A percentile compares a stretch with the other conserved stretches of the same genome.
phyloP scores from a whole-genome alignment of 192 early-diverging fungal genomes.

The Rhizoclosmatium globosum region DNA sequence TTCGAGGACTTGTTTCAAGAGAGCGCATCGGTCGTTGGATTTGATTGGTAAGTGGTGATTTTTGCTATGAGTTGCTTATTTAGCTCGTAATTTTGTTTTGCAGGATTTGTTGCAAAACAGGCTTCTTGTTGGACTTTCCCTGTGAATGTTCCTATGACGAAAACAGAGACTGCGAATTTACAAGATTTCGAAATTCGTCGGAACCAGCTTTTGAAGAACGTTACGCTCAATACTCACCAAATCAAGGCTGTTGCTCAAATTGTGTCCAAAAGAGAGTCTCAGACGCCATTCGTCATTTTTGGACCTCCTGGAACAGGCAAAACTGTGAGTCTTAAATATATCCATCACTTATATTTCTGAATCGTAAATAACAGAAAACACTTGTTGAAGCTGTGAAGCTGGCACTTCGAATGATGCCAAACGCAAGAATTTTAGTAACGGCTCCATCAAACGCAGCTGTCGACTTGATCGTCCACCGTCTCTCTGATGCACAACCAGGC shows the following conservation, averaged over 20 bases:
- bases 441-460: conserved; percentile 34
- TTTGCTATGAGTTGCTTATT: neutral
- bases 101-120: neutral
- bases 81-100: neutral
- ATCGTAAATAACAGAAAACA: neutral
- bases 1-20: conserved; percentile 24
- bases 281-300: conserved; percentile 24
- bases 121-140: conserved; percentile 3
- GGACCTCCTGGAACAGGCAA: conserved; percentile 32
- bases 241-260: conserved; percentile 21
- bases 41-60: neutral
- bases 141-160: neutral
- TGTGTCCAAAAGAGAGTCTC: neutral
- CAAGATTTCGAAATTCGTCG: neutral
- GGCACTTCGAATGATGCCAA: neutral
- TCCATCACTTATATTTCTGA: neutral
- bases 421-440: conserved; percentile 17
- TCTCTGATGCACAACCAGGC: conserved; percentile 22
- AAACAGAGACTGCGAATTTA: neutral
- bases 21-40: conserved; percentile 16
- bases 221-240: neutral
- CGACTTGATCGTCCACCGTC: conserved; percentile 29
- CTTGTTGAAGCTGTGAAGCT: conserved; percentile 25
- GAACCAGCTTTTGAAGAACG: neutral
- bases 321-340: conserved; percentile 4